Base-by-base conservation (phyloP, 768 basidiomycete genomes). In the Russula griseocarnosa region DNA sequence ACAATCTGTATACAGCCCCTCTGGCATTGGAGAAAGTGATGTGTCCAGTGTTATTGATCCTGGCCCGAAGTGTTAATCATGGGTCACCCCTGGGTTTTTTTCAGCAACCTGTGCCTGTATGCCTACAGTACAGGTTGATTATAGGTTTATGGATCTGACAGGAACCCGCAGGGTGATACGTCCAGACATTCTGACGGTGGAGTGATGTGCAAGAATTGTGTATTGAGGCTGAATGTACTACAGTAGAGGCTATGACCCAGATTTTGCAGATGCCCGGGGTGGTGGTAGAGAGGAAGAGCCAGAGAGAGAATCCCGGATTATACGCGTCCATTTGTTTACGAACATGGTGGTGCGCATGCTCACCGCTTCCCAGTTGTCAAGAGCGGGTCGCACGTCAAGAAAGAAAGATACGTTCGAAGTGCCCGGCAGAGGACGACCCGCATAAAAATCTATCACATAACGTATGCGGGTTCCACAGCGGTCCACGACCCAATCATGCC, bases 371-470 rank as follows among this genome's bases (percentile, higher is more conserved):
- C 90, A 96, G 68, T 79, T 91, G 72, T 98, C 96, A 54, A 98
- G 73, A 9, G 97, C 96, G 1, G 97, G 97, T 49, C 97, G 83
- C 20, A 90, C 94, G 69, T 99, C 97, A 28, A 99, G 83, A 75
- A 87, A 96, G 76, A 99, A 98, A 0, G 94, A 92, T 16, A 91
- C 75, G 61, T 83, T 81, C 62, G 77, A 79, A 26, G 79, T 74
- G 1, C 78, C 70, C 13, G 83, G 70, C 14, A 74, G 77, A 28
- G 77, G 70, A 51, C 84, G 84, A 20, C 96, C 96, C 3, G 91
- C 90, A 78, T 99, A 99, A 76, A 98, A 99, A 76, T 99, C 97
- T 70, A 99, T 97, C 63, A 99, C 86, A 77, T 99, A 99, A 56
- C 96, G 87, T 72, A 94, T 80, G 62, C 84, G 86, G 10, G 83